Evolutionary conservation across 306 rosid species (phyloP).

Genomic region (Herpetospermum pedunculosum): DNA sequence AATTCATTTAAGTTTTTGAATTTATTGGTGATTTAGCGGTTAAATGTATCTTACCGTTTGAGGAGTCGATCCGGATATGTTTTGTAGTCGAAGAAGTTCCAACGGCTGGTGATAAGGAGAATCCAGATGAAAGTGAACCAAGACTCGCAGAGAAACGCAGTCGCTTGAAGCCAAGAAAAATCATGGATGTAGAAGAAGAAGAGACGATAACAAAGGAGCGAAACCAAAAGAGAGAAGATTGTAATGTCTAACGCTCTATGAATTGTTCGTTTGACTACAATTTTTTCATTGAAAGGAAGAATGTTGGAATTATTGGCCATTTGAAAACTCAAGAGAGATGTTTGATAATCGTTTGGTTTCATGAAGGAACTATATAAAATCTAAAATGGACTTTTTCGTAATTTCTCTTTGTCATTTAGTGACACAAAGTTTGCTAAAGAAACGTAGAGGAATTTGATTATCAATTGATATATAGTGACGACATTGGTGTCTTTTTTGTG

Average conservation of each 20-base stretch:
- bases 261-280: neutral
- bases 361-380: neutral
- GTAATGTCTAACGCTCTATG: constrained; percentile 18
- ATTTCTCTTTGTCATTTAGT: no score
- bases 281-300: constrained; percentile 26
- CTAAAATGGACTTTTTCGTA: no score
- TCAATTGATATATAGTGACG: no score
- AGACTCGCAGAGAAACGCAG: constrained; percentile 47
- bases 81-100: constrained; percentile 32
- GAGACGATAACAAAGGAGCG: constrained; percentile 29
- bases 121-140: constrained; percentile 43
- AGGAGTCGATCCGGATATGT: constrained; percentile 32
- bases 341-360: neutral
- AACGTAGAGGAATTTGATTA: no score
- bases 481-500: no score
- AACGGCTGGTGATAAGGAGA: constrained; percentile 21
- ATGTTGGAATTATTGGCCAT: neutral
- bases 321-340: neutral
- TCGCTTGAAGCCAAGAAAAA: constrained; percentile 17
- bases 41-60: constrained; percentile 13
- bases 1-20: no score
- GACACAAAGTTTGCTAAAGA: no score
- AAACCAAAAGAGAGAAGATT: constrained; percentile 23
- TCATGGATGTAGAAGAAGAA: constrained; percentile 11
- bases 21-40: neutral